A percentile compares a stretch with the other conserved stretches of the same genome.
These are phyloP conservation scores for Silene conica DNA, from an alignment of 148 eudicot species.

Conservation along the genomic window DNA sequence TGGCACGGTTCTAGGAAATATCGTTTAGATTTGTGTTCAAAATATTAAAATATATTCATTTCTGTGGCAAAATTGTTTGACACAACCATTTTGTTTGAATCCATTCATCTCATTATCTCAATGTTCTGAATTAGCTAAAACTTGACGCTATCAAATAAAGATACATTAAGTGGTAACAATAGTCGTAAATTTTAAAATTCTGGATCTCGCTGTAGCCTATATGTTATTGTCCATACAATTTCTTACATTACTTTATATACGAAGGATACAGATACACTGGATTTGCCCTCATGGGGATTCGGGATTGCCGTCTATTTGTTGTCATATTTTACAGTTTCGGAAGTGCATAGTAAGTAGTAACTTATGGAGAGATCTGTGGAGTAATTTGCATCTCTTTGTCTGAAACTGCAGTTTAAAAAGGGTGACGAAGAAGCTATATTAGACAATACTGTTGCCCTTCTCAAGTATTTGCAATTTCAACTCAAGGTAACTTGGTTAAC, in stretches of 20 bases:
- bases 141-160: not conserved
- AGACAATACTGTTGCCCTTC: conserved; percentile 11
- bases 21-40: not conserved
- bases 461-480: conserved; percentile 25
- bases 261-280: not conserved
- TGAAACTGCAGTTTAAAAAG: conserved; percentile 17
- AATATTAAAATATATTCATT: not conserved
- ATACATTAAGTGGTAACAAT: too few relatives aligned
- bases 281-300: not conserved
- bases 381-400: not conserved
- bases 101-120: not conserved
- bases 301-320: not conserved
- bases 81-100: not conserved
- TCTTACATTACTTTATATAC: not conserved
- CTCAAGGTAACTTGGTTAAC: conserved; percentile 20
- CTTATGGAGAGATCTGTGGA: not conserved
- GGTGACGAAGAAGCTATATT: conserved; percentile 12
- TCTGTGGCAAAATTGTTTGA: not conserved
- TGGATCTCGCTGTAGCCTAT: not conserved
- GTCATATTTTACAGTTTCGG: not conserved
- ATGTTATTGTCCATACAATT: not conserved
- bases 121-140: too few relatives aligned
- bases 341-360: not conserved
- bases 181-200: not conserved
- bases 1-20: not conserved